These are phyloP conservation scores for Bocquillonia castaneifolia DNA, from an alignment of 441 rosid genomes.

Conservation along the genomic window DNA sequence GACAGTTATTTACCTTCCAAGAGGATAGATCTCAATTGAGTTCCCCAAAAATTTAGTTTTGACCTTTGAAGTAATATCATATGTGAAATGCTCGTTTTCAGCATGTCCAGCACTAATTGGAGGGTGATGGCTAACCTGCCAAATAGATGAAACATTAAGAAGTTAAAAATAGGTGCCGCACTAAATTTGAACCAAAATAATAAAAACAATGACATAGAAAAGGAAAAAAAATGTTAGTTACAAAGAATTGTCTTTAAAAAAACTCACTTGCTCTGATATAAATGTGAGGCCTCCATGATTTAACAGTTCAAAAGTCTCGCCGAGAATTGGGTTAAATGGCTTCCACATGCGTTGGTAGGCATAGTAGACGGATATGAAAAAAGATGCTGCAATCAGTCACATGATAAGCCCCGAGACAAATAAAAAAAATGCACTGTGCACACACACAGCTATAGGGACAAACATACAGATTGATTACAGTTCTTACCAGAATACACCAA, in stretches of 20 bases:
- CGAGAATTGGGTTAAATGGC: conserved; percentile 98
- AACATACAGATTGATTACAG: conserved; percentile 8
- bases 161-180: not conserved
- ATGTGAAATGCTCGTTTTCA: conserved; percentile 88
- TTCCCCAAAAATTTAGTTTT: conserved; percentile 90
- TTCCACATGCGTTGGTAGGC: conserved; percentile 88
- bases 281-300: conserved; percentile 73
- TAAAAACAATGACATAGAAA: not conserved
- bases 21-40: conserved; percentile 86
- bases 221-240: not conserved
- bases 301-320: conserved; percentile 88
- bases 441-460: conserved; percentile 2
- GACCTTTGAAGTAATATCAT: conserved; percentile 84
- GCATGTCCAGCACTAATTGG: conserved; percentile 97
- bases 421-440: not conserved
- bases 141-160: conserved; percentile 7
- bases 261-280: conserved; percentile 76
- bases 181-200: not conserved
- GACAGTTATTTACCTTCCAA: conserved; percentile 65
- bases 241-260: not conserved
- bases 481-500: conserved; percentile 82
- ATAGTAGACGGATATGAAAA: conserved; percentile 83
- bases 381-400: conserved; percentile 58
- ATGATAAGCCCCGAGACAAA: conserved; percentile 19
- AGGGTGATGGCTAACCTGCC: conserved; percentile 95